phyloP scores from a whole-genome alignment of 345 rosid genomes.

The Camelina neglecta region DNA sequence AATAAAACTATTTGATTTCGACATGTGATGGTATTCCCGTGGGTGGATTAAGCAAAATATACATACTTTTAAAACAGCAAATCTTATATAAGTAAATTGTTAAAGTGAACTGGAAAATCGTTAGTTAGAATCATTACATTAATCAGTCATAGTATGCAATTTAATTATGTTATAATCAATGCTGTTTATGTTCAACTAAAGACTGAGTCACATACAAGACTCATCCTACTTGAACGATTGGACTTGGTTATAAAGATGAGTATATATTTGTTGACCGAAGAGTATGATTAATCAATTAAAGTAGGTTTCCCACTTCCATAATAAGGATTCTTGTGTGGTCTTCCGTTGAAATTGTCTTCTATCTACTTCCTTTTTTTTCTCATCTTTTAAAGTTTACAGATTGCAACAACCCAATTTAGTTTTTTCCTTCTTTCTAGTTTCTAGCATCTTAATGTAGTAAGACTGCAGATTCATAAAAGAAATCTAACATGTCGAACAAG shows the following conservation, averaged over 20 bases:
- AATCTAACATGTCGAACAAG: not conserved
- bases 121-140: not conserved
- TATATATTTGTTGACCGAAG: constrained; percentile 25
- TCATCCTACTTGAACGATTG: constrained; percentile 32
- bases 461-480: not conserved
- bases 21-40: not conserved
- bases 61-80: not conserved
- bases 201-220: constrained; percentile 37
- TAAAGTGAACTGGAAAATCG: not conserved
- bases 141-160: not conserved
- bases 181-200: constrained; percentile 26
- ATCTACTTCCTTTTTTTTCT: not conserved
- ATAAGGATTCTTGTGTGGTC: constrained; percentile 18
- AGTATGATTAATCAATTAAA: constrained; percentile 36
- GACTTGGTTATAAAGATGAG: constrained; percentile 33
- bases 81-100: not conserved
- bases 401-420: not conserved
- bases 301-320: constrained; percentile 14
- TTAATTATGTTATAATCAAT: not conserved
- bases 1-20: not conserved
- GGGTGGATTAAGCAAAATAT: not conserved
- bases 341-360: constrained; percentile 20
- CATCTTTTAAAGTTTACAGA: not conserved
- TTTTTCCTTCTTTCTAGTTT: not conserved
- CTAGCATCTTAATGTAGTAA: not conserved